Conservation (phyloP, 805 yeast species). For the Kuraishia molischiana region DNA sequence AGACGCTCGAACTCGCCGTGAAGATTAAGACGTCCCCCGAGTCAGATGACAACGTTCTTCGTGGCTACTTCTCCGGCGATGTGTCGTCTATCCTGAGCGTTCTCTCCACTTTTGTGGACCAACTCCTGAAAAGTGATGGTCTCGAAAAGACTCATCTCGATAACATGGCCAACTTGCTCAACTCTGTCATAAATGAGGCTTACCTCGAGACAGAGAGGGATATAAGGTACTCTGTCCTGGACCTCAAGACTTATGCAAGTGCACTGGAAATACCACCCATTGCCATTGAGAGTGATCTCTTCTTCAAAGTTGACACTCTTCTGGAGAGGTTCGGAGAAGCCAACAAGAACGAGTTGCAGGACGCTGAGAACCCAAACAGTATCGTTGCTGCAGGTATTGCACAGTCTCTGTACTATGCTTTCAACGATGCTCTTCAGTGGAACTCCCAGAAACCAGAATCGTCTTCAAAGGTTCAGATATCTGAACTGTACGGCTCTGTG, state of each 20-base stretch:
- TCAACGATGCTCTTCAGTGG: constrained; percentile 2
- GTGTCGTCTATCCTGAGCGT: constrained; percentile 2
- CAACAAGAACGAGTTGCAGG: neutral
- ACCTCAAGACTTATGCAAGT: neutral
- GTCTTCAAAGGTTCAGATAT: neutral
- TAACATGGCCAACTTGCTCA: neutral
- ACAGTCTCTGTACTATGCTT: neutral
- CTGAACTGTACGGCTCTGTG: neutral
- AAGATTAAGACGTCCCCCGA: neutral
- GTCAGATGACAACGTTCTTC: constrained; percentile 1
- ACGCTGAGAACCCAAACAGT: neutral
- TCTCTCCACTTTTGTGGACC: neutral
- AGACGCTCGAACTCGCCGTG: neutral
- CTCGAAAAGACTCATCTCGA: neutral
- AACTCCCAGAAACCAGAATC: neutral
- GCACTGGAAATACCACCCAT: neutral
- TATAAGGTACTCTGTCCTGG: neutral
- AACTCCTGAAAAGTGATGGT: neutral
- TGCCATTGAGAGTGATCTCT: neutral
- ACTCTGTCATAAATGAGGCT: neutral
- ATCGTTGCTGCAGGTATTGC: neutral
- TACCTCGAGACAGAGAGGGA: neutral
- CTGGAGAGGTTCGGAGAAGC: neutral
- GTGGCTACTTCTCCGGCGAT: constrained; percentile 6
- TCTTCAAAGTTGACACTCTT: neutral